These are phyloP conservation scores for Phytophthora cryptogea DNA, from an alignment of 352 stramenopile genomes.

Conservation along the genomic window DNA sequence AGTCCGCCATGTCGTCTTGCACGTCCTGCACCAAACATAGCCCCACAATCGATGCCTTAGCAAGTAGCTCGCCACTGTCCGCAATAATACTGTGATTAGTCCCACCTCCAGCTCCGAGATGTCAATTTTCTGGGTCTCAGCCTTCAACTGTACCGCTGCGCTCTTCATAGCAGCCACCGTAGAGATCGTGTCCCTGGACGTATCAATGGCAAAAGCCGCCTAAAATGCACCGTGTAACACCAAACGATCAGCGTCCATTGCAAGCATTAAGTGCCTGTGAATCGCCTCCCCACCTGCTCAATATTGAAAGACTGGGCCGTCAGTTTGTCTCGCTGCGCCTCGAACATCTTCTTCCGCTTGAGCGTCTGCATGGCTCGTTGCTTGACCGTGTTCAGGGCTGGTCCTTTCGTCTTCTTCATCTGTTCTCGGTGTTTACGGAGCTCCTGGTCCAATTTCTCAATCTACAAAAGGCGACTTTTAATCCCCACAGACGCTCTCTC, in stretches of 20 bases:
- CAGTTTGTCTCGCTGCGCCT: slow-evolving; percentile 81
- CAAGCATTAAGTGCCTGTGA: not conserved
- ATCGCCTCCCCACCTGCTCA: slow-evolving; percentile 60
- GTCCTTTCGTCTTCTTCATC: slow-evolving; percentile 78
- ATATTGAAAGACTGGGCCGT: slow-evolving; percentile 87
- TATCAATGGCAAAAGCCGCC: slow-evolving; percentile 92
- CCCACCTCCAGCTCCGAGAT: slow-evolving; percentile 95
- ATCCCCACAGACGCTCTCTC: no score
- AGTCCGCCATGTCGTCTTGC: slow-evolving; percentile 96
- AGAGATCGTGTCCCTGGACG: slow-evolving; percentile 90
- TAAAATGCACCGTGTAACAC: slow-evolving; percentile 19
- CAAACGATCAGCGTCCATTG: slow-evolving; percentile 1
- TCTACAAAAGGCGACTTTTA: slow-evolving; percentile 36
- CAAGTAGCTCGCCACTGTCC: not conserved
- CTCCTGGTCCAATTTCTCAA: slow-evolving; percentile 82
- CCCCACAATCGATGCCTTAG: not conserved
- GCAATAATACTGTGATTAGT: not conserved
- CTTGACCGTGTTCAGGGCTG: slow-evolving; percentile 76
- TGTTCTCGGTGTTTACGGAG: slow-evolving; percentile 82
- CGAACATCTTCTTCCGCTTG: slow-evolving; percentile 91
- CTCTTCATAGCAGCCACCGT: slow-evolving; percentile 96
- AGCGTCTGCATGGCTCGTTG: slow-evolving; percentile 86
- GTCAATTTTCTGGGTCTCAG: slow-evolving; percentile 96
- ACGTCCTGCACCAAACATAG: slow-evolving; percentile 68
- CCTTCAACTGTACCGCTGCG: slow-evolving; percentile 90